Evolutionary conservation across 192 early-diverging fungal species (phyloP).

Genomic region (Coemansia aciculifera): DNA sequence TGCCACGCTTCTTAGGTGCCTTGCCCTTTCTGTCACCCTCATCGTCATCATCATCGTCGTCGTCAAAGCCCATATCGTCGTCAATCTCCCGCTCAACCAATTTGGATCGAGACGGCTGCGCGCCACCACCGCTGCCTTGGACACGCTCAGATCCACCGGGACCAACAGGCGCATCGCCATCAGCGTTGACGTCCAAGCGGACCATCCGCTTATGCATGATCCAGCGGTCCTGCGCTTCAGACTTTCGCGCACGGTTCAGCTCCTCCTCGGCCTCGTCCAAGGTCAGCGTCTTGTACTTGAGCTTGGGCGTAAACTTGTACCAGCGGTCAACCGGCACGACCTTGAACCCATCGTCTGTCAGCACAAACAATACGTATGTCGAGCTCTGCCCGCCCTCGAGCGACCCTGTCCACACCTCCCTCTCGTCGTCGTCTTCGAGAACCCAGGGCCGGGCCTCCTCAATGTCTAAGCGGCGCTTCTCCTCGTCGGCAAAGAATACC

Average conservation of each 20-base stretch:
- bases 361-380: conserved; percentile 71
- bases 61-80: conserved; percentile 51
- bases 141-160: background rate
- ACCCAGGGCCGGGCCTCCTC: conserved; percentile 78
- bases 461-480: conserved; percentile 67
- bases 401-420: conserved; percentile 66
- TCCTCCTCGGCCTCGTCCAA: conserved; percentile 79
- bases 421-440: conserved; percentile 71
- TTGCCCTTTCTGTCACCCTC: conserved; percentile 27
- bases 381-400: conserved; percentile 72
- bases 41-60: conserved; percentile 41
- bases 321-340: conserved; percentile 72
- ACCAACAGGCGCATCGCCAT: conserved; percentile 21
- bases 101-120: conserved; percentile 1
- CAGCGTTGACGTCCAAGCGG: conserved; percentile 36
- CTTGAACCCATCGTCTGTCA: conserved; percentile 73
- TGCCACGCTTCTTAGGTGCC: conserved; percentile 27
- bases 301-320: conserved; percentile 75
- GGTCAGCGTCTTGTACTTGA: conserved; percentile 64
- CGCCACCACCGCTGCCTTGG: background rate
- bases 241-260: conserved; percentile 47
- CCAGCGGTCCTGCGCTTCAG: conserved; percentile 32
- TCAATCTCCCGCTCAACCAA: conserved; percentile 54
- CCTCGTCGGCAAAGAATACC: conserved; percentile 73
- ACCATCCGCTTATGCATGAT: conserved; percentile 61